phyloP scores from a whole-genome alignment of 1,139 yeast genomes.

The Maudiozyma humilis region DNA sequence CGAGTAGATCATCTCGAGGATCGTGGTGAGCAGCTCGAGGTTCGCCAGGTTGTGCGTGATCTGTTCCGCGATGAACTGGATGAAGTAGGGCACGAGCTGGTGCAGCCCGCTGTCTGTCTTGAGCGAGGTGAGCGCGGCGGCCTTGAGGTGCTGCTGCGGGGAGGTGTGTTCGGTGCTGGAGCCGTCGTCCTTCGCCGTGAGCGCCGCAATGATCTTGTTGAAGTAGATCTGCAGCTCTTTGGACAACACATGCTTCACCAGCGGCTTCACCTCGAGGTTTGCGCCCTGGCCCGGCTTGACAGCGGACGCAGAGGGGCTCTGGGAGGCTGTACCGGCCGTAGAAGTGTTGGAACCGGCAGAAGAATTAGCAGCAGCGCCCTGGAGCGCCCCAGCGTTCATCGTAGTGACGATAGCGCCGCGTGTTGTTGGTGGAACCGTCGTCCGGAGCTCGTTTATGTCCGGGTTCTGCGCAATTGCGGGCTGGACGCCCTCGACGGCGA shows the following conservation, averaged over 20 bases:
- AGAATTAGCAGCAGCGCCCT: constrained; percentile 20
- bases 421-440: constrained; percentile 51
- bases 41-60: constrained; percentile 80
- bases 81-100: constrained; percentile 91
- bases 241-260: constrained; percentile 93
- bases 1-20: constrained; percentile 85
- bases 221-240: constrained; percentile 90
- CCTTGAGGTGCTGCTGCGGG: constrained; percentile 48
- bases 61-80: constrained; percentile 93
- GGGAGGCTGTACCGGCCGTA: constrained; percentile 12
- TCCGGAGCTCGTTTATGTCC: constrained; percentile 61
- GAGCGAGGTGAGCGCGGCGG: constrained; percentile 76
- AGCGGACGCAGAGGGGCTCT: constrained; percentile 29
- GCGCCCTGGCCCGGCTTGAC: constrained; percentile 43
- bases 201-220: constrained; percentile 79
- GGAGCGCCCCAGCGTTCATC: constrained; percentile 31
- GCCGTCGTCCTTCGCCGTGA: constrained; percentile 38
- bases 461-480: constrained; percentile 98
- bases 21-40: constrained; percentile 66
- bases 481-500: constrained; percentile 97
- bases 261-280: constrained; percentile 62
- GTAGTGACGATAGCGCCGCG: constrained; percentile 63
- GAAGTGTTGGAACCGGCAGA: constrained; percentile 10
- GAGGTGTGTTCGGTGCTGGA: constrained; percentile 9
- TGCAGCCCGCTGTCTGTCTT: constrained; percentile 93